Conservation (phyloP, 352 stramenopile species). For the Pythium grandisporangium region DNA sequence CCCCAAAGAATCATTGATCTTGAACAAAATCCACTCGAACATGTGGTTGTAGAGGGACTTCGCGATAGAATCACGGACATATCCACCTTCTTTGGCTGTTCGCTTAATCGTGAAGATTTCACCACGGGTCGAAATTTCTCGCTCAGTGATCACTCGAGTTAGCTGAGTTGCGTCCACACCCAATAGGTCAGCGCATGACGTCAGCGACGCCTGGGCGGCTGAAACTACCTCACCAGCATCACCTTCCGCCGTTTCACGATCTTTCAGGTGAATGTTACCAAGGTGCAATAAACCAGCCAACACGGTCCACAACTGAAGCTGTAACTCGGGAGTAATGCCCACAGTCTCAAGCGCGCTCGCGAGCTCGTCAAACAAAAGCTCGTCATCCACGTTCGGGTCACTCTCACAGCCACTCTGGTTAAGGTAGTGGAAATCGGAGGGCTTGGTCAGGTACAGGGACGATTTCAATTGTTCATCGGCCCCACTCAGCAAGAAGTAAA, state of each 20-base stretch:
- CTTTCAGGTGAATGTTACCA: slow-evolving; percentile 69
- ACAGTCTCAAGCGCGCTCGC: slow-evolving; percentile 68
- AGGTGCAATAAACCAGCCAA: slow-evolving; percentile 72
- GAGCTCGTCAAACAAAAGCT: slow-evolving; percentile 82
- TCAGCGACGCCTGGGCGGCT: slow-evolving; percentile 39
- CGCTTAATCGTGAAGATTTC: slow-evolving; percentile 79
- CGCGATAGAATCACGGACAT: slow-evolving; percentile 88
- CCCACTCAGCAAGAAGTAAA: slow-evolving; percentile 84
- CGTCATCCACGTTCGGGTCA: slow-evolving; percentile 82
- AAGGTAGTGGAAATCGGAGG: slow-evolving; percentile 66
- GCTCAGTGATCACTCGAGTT: slow-evolving; percentile 69
- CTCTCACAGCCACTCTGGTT: slow-evolving; percentile 83
- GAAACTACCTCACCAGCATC: slow-evolving; percentile 61
- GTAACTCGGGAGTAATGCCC: slow-evolving; percentile 49
- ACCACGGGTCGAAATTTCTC: slow-evolving; percentile 66
- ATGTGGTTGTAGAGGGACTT: slow-evolving; percentile 91
- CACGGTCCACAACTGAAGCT: slow-evolving; percentile 74
- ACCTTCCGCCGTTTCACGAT: slow-evolving; percentile 72
- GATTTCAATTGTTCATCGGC: slow-evolving; percentile 46
- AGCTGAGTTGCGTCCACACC: slow-evolving; percentile 60
- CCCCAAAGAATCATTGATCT: slow-evolving; percentile 77
- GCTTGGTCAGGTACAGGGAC: slow-evolving; percentile 45
- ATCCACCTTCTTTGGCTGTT: slow-evolving; percentile 69
- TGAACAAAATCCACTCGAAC: slow-evolving; percentile 80
- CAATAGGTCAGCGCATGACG: slow-evolving; percentile 49